Conservation (phyloP, 805 yeast species). For the Yarrowia deformans region DNA sequence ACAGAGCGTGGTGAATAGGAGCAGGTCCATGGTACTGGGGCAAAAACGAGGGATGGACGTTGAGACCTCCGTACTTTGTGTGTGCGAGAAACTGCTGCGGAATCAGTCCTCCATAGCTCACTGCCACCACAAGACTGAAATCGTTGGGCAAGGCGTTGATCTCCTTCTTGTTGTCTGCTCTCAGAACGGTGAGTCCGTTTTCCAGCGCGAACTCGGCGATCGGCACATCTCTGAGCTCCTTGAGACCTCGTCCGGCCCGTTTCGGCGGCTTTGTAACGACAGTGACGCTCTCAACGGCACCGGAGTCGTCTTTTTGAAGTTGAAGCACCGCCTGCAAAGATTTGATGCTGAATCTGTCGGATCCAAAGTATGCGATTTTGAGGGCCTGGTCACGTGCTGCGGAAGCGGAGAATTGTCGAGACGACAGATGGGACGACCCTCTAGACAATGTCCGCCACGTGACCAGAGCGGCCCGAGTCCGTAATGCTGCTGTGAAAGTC, state of each 20-base stretch:
- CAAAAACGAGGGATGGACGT: conserved; percentile 90
- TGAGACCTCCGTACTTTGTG: conserved; percentile 72
- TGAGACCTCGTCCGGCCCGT: conserved; percentile 65
- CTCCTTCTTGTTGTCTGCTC: conserved; percentile 43
- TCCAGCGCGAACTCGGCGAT: conserved; percentile 42
- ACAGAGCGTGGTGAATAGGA: conserved; percentile 81
- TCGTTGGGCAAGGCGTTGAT: conserved; percentile 43
- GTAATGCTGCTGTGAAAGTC: neutral
- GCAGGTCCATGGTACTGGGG: conserved; percentile 87
- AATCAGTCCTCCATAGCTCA: conserved; percentile 84
- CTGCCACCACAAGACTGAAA: conserved; percentile 82
- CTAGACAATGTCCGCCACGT: neutral
- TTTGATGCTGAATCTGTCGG: conserved; percentile 71
- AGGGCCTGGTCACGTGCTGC: conserved; percentile 36
- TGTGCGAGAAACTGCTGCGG: conserved; percentile 63
- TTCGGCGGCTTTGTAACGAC: conserved; percentile 71
- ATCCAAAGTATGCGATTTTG: conserved; percentile 74
- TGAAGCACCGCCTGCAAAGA: conserved; percentile 56
- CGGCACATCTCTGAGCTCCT: conserved; percentile 60
- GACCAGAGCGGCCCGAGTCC: neutral
- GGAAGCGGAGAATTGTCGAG: neutral
- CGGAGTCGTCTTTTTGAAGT: conserved; percentile 42
- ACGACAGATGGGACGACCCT: no score
- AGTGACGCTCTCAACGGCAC: conserved; percentile 55
- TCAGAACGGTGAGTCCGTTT: conserved; percentile 41